Percentiles rank a stretch among this genome's conserved stretches.
Evolutionary conservation across 306 rosid species (phyloP).

Genomic region (Oemleria cerasiformis): DNA sequence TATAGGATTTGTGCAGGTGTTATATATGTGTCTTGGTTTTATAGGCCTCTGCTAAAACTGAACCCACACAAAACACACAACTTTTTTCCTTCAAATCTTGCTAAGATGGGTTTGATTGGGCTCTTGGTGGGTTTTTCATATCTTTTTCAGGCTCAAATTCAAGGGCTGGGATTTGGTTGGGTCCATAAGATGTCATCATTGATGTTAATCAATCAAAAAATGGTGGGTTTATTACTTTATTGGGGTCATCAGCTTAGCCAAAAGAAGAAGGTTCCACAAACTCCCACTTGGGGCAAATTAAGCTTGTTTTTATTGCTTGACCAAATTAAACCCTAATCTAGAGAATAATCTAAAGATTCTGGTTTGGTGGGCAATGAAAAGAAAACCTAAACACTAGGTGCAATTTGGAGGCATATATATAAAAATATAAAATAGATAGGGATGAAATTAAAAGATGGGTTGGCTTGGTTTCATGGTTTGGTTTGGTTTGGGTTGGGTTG

Average conservation of each 20-base stretch:
- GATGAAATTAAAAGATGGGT: neutral
- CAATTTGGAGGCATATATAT: neutral
- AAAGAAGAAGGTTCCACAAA: neutral
- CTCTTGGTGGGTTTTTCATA: neutral
- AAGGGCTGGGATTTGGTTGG: neutral
- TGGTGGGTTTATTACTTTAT: neutral
- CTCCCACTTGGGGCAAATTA: neutral
- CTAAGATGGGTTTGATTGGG: neutral
- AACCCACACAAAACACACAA: neutral
- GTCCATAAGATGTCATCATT: neutral
- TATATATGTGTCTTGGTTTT: no score
- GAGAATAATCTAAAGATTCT: no score
- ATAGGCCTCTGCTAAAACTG: neutral
- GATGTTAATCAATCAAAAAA: neutral
- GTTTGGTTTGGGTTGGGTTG: neutral
- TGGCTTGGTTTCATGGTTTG: no score
- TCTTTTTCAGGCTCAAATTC: neutral
- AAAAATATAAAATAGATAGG: no score
- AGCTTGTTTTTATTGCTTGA: neutral
- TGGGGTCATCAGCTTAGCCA: neutral
- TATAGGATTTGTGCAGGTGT: no score
- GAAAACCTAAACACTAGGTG: slow-evolving; percentile 4
- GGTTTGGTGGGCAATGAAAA: neutral
- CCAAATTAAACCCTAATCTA: neutral
- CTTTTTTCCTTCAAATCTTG: neutral